A percentile compares a stretch with the other conserved stretches of the same genome.
These are phyloP conservation scores for Pseudogymnoascus sp. DNA, from an alignment of 2,329 filamentous ascomycete species.

Conservation along the genomic window DNA sequence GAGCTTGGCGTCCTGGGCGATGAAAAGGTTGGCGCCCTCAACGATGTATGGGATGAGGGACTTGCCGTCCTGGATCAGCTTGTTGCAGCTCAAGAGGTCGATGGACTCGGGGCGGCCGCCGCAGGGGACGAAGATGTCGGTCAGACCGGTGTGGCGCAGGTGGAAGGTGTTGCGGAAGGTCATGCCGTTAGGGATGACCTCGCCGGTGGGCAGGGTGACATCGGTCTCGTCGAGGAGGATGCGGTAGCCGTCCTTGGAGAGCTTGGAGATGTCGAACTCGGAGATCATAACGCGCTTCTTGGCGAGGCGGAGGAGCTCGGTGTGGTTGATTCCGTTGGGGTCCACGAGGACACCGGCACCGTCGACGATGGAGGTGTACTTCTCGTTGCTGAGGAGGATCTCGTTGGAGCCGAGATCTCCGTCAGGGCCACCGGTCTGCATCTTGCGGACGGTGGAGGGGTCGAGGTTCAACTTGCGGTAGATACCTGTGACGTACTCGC, in stretches of 20 bases:
- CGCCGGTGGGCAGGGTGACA: conserved; percentile 77
- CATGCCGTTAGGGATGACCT: conserved; percentile 83
- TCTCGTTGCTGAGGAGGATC: conserved; percentile 91
- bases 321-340: conserved; percentile 76
- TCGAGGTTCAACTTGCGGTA: conserved; percentile 94
- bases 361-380: conserved; percentile 92
- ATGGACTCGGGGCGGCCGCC: conserved; percentile 96
- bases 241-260: conserved; percentile 82
- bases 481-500: conserved; percentile 92
- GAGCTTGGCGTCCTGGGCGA: conserved; percentile 95
- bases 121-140: conserved; percentile 90
- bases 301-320: conserved; percentile 76
- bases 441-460: conserved; percentile 74
- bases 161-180: conserved; percentile 98
- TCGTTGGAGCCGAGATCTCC: conserved; percentile 97
- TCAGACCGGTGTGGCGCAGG: conserved; percentile 65
- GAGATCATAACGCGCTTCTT: conserved; percentile 83
- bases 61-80: conserved; percentile 86
- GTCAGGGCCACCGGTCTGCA: conserved; percentile 96
- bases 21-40: conserved; percentile 96
- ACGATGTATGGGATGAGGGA: conserved; percentile 86
- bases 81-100: conserved; percentile 77
- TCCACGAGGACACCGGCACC: conserved; percentile 92
- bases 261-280: conserved; percentile 74
- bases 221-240: conserved; percentile 88